phyloP scores from a whole-genome alignment of 108 stramenopile species.

The Conticribra weissflogii region DNA sequence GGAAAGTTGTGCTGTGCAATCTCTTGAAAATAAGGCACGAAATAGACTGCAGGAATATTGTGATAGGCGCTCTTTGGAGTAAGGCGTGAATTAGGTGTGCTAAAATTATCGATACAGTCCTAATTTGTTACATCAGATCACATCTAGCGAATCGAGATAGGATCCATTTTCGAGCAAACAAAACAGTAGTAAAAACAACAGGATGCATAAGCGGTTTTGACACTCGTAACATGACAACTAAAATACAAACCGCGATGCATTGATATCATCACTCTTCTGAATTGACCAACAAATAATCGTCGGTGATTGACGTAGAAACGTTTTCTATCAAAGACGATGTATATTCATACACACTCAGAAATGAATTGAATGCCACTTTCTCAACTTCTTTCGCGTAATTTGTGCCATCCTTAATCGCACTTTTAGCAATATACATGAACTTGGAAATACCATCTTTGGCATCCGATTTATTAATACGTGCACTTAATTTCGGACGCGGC shows the following conservation, averaged over 20 bases:
- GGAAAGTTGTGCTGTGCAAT: slow-evolving; percentile 29
- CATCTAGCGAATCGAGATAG: no score
- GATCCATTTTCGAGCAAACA: no score
- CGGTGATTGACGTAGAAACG: not conserved
- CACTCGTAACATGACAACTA: no score
- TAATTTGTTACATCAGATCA: no score
- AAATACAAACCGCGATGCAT: no score
- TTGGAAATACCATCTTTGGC: not conserved
- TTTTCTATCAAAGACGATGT: not conserved
- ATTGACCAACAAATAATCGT: not conserved
- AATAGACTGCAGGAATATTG: no score
- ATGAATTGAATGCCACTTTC: not conserved
- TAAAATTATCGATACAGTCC: no score
- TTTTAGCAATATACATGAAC: not conserved
- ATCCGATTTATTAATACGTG: not conserved
- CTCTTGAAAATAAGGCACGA: slow-evolving; percentile 8
- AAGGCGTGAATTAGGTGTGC: no score
- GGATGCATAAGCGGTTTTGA: no score
- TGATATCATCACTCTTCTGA: no score
- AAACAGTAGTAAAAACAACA: no score
- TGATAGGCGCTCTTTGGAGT: no score
- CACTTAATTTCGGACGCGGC: not conserved
- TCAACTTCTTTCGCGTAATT: not conserved
- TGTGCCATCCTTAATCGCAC: not conserved
- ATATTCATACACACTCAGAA: not conserved